Base-by-base conservation (phyloP, 2,329 filamentous ascomycete genomes). In the Endoconidiophora laricicola region DNA sequence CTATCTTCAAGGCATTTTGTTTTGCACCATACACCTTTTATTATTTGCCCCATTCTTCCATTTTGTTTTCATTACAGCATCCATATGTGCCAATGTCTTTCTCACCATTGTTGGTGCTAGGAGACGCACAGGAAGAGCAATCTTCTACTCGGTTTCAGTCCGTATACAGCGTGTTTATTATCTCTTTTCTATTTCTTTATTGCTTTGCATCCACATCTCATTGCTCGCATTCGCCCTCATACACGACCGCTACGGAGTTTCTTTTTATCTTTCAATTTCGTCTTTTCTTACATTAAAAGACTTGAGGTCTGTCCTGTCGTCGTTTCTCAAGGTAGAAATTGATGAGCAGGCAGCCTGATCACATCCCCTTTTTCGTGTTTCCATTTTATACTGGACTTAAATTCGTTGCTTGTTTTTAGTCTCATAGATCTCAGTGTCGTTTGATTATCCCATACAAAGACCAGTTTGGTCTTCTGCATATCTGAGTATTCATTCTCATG, bases 141-240 rank as follows among this genome's bases (percentile, higher is more conserved):
- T 47, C 45, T 36, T 26, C 20, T 22, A 44, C 40, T 49, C 33
- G 40, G 29, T 36, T 44, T 22, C 40, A 49, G 20, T 44, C 20
- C 40, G 18, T 12, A 7, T 12, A 12, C 29, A 33, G 29, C 29
- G 29, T 51, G 20, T 44, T 38, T 42, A 16, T 38, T n/a, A 12
- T 46, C 43, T 48, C 6, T 44, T 39, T 39, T 48, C 6, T 26
- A 10, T 23, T 24, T 18, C 42, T 47, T 46, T 18, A 18, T 40
- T 42, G 36, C 40, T 38, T 20, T 33, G 26, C 37, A 18, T 42
- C 42, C 37, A 3, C 12, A 39, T 43, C 20, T 33, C 37, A 33
- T 48, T 43, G 38, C 23, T 40, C 29, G 38, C 24, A 16, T 37
- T 23, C n/a, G 16, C 29, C 16, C 36, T 46, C 1, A 20, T 33